A percentile compares a stretch with the other conserved stretches of the same genome.
These are phyloP conservation scores for Simmondsia chinensis DNA, from an alignment of 148 eudicot genomes.

Conservation along the genomic window DNA sequence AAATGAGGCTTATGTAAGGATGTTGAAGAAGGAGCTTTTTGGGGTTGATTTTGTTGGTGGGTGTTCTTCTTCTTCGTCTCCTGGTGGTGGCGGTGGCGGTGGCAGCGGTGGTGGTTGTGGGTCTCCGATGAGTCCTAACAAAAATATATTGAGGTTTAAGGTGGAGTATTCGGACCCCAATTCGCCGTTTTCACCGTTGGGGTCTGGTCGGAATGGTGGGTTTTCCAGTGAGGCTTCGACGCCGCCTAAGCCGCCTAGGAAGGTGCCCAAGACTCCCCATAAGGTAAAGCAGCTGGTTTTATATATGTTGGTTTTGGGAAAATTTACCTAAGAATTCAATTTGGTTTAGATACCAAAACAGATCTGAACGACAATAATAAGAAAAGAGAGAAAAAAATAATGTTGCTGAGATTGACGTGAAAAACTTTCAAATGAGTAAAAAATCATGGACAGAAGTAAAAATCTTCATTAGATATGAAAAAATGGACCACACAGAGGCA, in stretches of 20 bases:
- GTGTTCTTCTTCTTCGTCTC: constrained; percentile 49
- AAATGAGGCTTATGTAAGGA: constrained; percentile 64
- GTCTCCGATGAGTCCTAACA: constrained; percentile 59
- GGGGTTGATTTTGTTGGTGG: constrained; percentile 96
- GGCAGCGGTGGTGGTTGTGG: constrained; percentile 24
- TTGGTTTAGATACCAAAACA: no score
- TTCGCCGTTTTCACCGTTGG: constrained; percentile 56
- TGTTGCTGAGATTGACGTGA: no score
- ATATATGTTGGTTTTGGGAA: not conserved
- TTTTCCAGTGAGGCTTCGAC: constrained; percentile 34
- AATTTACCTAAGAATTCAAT: no score
- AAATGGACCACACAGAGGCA: no score
- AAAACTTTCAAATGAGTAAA: no score
- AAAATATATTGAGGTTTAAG: constrained; percentile 82
- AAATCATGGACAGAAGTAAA: no score
- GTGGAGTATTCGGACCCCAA: constrained; percentile 54
- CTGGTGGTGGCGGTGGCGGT: constrained; percentile 44
- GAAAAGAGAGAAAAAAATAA: no score
- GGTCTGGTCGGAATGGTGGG: constrained; percentile 37
- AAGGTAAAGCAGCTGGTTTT: constrained; percentile 37
- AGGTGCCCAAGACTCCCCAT: constrained; percentile 93
- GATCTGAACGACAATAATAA: no score
- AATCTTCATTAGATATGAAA: no score
- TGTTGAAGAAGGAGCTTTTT: constrained; percentile 67
- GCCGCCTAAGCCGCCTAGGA: constrained; percentile 81